These are phyloP conservation scores for Diversispora epigaea DNA, from an alignment of 192 early-diverging fungal species.

Conservation along the genomic window DNA sequence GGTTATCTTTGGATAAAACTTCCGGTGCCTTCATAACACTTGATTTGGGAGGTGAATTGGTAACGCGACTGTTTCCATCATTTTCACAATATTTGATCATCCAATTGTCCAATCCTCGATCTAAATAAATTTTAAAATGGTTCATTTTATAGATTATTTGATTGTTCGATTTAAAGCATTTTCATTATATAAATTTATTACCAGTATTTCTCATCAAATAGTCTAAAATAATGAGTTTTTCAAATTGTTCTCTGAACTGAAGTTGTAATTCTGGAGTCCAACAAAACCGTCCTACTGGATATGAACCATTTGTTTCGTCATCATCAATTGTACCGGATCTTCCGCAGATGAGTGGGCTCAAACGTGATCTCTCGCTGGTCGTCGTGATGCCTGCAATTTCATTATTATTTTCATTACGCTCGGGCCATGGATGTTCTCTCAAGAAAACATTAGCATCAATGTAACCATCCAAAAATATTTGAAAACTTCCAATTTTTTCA, in stretches of 20 bases:
- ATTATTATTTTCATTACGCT: constrained; percentile 13
- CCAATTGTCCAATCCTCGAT: constrained; percentile 78
- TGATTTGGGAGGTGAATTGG: constrained; percentile 29
- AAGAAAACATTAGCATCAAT: constrained; percentile 86
- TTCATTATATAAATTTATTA: constrained; percentile 37
- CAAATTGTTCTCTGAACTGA: constrained; percentile 68
- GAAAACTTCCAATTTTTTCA: constrained; percentile 80
- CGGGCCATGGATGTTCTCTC: constrained; percentile 57
- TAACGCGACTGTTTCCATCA: constrained; percentile 32
- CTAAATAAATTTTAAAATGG: constrained; percentile 31
- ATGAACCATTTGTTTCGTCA: constrained; percentile 21
- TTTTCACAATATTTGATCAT: constrained; percentile 73
- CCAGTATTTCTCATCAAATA: constrained; percentile 92
- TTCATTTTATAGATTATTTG: not conserved
- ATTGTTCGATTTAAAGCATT: not conserved
- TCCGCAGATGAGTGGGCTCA: constrained; percentile 11
- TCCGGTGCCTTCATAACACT: constrained; percentile 17
- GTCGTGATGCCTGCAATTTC: constrained; percentile 18
- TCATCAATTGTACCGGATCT: not conserved
- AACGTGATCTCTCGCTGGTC: not conserved
- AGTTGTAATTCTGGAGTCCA: constrained; percentile 51
- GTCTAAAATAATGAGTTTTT: constrained; percentile 80
- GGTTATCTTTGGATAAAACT: not conserved
- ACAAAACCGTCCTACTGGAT: constrained; percentile 36
- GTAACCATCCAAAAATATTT: constrained; percentile 77